Conservation (phyloP, 163 green algal genomes). For the Scenedesmus sp. region DNA sequence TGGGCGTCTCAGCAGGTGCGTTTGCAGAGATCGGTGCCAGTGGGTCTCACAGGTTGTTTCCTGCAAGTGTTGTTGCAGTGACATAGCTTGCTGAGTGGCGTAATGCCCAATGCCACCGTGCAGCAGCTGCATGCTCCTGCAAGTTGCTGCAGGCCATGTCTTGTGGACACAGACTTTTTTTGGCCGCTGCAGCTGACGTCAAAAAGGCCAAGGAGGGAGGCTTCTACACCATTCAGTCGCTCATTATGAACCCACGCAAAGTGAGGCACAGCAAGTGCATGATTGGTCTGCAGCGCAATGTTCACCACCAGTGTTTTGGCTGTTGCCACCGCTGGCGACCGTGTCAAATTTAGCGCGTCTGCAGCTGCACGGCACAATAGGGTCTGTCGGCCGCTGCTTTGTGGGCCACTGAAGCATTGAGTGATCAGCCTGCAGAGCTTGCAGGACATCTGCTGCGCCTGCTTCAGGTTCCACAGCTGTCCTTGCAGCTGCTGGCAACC, state of each 20-base stretch:
- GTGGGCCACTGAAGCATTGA: too few species aligned
- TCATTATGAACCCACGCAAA: slow-evolving; percentile 91
- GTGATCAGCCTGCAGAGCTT: not conserved
- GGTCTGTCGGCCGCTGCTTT: too few species aligned
- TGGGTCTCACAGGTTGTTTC: too few species aligned
- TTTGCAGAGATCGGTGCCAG: too few species aligned
- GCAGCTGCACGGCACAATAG: too few species aligned
- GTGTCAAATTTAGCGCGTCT: too few species aligned
- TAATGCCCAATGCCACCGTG: too few species aligned
- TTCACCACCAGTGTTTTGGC: too few species aligned
- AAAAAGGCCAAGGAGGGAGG: slow-evolving; percentile 94
- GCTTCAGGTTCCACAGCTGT: not conserved
- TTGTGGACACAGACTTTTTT: not conserved
- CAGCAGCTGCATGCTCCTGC: not conserved
- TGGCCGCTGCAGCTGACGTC: slow-evolving; percentile 79
- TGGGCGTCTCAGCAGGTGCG: slow-evolving; percentile 84
- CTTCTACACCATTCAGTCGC: slow-evolving; percentile 83
- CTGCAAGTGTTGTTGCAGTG: too few species aligned
- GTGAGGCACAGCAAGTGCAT: slow-evolving; percentile 53
- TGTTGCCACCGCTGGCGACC: too few species aligned
- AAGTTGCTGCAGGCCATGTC: not conserved
- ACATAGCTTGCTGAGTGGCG: too few species aligned
- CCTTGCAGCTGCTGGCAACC: not conserved
- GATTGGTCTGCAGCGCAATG: too few species aligned
- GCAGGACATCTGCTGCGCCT: not conserved